Conservation (phyloP, 129 eudicot genomes). For the Deinandra increscens region DNA sequence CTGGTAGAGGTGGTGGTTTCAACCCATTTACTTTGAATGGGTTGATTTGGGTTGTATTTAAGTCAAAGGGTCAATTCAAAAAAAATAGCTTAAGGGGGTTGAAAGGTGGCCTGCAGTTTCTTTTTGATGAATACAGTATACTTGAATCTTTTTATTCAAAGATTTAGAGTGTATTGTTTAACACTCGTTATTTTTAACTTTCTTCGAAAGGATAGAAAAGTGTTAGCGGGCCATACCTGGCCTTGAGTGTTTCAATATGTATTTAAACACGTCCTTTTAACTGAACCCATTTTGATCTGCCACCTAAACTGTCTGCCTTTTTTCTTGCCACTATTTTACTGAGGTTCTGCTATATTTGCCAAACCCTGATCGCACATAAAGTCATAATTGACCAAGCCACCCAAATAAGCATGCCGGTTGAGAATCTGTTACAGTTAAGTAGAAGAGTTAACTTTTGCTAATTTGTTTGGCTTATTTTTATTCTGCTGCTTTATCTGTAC, state of each 20-base stretch:
- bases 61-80: not conserved
- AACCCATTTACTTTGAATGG: not conserved
- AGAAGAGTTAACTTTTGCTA: not conserved
- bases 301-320: not conserved
- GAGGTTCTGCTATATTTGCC: not conserved
- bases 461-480: slow-evolving; percentile 23
- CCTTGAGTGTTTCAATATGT: not conserved
- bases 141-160: not conserved
- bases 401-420: not conserved
- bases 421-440: not conserved
- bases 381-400: not conserved
- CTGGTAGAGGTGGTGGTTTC: not conserved
- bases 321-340: not conserved
- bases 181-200: not conserved
- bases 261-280: not conserved
- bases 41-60: not conserved
- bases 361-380: not conserved
- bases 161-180: not conserved
- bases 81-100: not conserved
- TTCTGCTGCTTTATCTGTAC: slow-evolving; percentile 24
- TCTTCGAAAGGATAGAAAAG: not conserved
- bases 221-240: not conserved
- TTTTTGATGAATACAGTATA: not conserved
- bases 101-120: not conserved
- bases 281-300: not conserved